Evolutionary conservation across 768 basidiomycete genomes (phyloP).

Genomic region (Asterophora lycoperdoides): DNA sequence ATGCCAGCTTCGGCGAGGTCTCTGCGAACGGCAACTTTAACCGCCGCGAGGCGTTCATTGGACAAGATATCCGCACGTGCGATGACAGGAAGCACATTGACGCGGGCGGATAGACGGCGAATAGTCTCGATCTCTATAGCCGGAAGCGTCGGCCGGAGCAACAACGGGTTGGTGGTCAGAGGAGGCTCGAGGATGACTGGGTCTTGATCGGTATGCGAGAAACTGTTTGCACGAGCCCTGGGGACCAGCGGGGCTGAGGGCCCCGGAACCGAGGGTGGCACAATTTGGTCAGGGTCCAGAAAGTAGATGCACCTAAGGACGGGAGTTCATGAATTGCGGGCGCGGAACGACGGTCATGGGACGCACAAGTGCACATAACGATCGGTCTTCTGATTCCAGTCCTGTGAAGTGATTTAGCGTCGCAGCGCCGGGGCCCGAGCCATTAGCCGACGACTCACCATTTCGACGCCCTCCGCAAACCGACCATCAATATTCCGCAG

Average conservation of each 20-base stretch:
- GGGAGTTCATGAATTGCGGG: conserved; percentile 12
- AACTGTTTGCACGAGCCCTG: conserved; percentile 65
- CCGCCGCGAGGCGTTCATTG: conserved; percentile 73
- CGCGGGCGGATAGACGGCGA: conserved; percentile 72
- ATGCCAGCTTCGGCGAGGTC: conserved; percentile 83
- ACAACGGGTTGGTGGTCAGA: conserved; percentile 65
- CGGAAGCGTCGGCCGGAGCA: conserved; percentile 65
- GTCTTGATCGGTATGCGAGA: conserved; percentile 67
- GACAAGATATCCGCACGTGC: conserved; percentile 78
- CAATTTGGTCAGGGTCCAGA: conserved; percentile 78
- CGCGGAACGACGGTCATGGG: conserved; percentile 15
- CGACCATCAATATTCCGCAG: conserved; percentile 68
- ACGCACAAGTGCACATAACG: conserved; percentile 80
- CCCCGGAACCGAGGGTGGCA: conserved; percentile 63
- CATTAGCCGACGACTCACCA: conserved; percentile 50
- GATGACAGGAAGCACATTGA: conserved; percentile 86
- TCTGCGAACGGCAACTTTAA: conserved; percentile 75
- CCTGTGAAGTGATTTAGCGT: conserved; percentile 38
- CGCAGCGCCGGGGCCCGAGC: conserved; percentile 18
- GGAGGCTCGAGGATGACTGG: conserved; percentile 80
- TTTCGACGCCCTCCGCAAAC: conserved; percentile 69
- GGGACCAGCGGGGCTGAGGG: conserved; percentile 66
- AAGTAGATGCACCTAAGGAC: conserved; percentile 75
- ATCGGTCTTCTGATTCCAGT: conserved; percentile 67
- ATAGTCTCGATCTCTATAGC: conserved; percentile 71